Percentiles rank a stretch among this genome's conserved stretches.
These are phyloP conservation scores for Acanthamoeba culbertsoni DNA, from an alignment of 208 protist species.

Conservation along the genomic window DNA sequence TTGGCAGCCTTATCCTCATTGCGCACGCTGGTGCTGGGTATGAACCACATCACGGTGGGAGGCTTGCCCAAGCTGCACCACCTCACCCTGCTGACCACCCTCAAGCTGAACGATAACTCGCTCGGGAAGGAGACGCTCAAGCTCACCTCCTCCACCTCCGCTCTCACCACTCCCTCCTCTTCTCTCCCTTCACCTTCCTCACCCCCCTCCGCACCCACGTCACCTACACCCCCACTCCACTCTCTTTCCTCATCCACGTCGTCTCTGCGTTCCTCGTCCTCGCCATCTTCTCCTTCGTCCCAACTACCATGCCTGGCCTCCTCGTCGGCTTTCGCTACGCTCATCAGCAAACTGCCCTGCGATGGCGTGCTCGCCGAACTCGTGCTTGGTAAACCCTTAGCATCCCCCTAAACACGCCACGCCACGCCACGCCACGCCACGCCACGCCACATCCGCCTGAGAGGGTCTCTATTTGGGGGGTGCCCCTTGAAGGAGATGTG, in stretches of 20 bases:
- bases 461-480: too few relatives aligned
- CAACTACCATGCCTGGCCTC: not conserved
- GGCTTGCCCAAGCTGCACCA: conserved; percentile 42
- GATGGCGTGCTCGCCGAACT: not conserved
- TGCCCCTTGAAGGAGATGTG: too few relatives aligned
- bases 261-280: not conserved
- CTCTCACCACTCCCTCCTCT: not conserved
- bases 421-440: too few relatives aligned
- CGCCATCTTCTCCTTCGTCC: not conserved
- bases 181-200: not conserved
- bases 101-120: conserved; percentile 29
- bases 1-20: conserved; percentile 6
- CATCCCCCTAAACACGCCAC: too few relatives aligned
- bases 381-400: not conserved
- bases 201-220: not conserved
- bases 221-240: not conserved
- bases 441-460: too few relatives aligned
- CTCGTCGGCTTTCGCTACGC: not conserved
- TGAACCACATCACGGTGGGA: conserved; percentile 14
- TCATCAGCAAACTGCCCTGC: not conserved
- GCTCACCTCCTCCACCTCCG: not conserved
- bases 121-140: not conserved
- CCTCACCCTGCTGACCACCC: not conserved
- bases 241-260: too few relatives aligned
- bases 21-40: conserved; percentile 5